A percentile compares a stretch with the other conserved stretches of the same genome.
Evolutionary conservation across 768 basidiomycete genomes (phyloP).

Genomic region (Phylloporus sp.): DNA sequence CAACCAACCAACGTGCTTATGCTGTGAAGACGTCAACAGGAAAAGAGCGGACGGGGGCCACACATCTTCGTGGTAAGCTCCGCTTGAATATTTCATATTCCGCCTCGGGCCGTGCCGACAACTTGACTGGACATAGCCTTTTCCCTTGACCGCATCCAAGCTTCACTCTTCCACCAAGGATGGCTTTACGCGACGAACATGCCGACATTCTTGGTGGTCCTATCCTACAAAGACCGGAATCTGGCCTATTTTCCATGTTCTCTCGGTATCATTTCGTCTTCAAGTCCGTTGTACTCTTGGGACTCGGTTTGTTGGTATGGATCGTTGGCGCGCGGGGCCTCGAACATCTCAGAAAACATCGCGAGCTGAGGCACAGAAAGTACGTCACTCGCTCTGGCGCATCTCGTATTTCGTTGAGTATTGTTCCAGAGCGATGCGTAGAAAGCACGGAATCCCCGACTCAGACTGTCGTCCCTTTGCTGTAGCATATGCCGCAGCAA

Average conservation of each 20-base stretch:
- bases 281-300: conserved; percentile 36
- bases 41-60: not conserved
- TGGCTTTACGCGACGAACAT: conserved; percentile 54
- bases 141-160: conserved; percentile 22
- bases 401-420: conserved; percentile 11
- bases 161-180: conserved; percentile 31
- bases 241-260: conserved; percentile 28
- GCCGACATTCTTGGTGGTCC: conserved; percentile 70
- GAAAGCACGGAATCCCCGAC: conserved; percentile 82
- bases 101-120: conserved; percentile 20
- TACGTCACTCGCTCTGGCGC: conserved; percentile 31
- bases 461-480: conserved; percentile 79
- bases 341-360: conserved; percentile 50
- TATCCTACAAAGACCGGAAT: conserved; percentile 37
- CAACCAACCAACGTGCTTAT: not conserved
- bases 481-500: conserved; percentile 78
- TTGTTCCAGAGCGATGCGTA: conserved; percentile 56
- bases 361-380: conserved; percentile 64
- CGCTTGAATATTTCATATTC: conserved; percentile 22
- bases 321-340: conserved; percentile 36
- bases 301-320: conserved; percentile 33
- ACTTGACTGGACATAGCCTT: conserved; percentile 4
- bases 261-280: conserved; percentile 36
- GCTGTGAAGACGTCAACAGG: not conserved
- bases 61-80: conserved; percentile 6